Conservation (phyloP, 2,329 filamentous ascomycete genomes). For the Zasmidium angulare region DNA sequence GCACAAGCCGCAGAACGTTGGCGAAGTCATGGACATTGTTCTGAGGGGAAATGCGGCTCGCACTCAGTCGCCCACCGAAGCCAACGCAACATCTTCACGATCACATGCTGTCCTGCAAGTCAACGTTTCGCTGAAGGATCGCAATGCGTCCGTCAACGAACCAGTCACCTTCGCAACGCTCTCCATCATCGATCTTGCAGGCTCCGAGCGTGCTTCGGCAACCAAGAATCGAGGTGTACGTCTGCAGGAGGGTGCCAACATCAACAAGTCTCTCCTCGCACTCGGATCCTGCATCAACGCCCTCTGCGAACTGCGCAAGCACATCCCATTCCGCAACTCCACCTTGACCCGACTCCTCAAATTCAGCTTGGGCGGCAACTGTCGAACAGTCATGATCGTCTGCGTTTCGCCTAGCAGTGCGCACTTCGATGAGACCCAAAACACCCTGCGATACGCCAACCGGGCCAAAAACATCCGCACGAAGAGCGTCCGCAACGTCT, state of each 20-base stretch:
- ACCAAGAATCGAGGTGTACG: constrained; percentile 95
- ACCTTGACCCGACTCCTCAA: constrained; percentile 94
- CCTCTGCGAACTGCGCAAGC: constrained; percentile 87
- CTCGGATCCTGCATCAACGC: constrained; percentile 98
- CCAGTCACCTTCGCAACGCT: constrained; percentile 97
- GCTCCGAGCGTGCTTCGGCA: constrained; percentile 91
- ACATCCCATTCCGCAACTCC: constrained; percentile 96
- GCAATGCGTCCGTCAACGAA: constrained; percentile 88
- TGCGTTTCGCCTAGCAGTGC: constrained; percentile 95
- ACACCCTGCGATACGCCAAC: constrained; percentile 95
- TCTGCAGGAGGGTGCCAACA: constrained; percentile 91
- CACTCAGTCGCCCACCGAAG: constrained; percentile 94
- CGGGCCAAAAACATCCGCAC: constrained; percentile 99
- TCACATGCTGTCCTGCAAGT: constrained; percentile 97
- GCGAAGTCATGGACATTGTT: constrained; percentile 99
- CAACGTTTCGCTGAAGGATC: constrained; percentile 90
- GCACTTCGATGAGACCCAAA: constrained; percentile 97
- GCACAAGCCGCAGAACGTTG: constrained; percentile 84
- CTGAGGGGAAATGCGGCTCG: constrained; percentile 90
- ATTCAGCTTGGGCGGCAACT: constrained; percentile 95
- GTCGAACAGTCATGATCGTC: constrained; percentile 99
- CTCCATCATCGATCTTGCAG: constrained; percentile 96
- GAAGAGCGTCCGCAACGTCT: constrained; percentile 98
- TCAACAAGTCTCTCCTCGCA: constrained; percentile 96
- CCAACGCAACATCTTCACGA: constrained; percentile 94